Evolutionary conservation across 768 basidiomycete species (phyloP).

Genomic region (Termitomyces sp.): DNA sequence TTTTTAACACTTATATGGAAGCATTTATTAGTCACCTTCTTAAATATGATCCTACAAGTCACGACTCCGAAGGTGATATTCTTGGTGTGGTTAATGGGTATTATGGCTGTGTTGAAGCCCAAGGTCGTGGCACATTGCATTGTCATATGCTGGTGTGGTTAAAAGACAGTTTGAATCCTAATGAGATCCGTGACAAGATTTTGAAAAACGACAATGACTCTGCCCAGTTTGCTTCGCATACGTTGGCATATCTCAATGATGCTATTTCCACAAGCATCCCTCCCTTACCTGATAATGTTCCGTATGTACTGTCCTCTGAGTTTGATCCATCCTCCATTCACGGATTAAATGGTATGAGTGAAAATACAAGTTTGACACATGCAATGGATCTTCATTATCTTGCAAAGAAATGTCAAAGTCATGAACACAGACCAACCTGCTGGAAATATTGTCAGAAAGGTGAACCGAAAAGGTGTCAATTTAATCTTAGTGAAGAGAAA

Average conservation of each 20-base stretch:
- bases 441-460: not conserved
- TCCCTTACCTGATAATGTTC: no score
- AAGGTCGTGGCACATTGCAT: slow-evolving; percentile 34
- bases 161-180: slow-evolving; percentile 29
- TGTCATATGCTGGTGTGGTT: slow-evolving; percentile 34
- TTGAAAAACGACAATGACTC: no score
- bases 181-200: no score
- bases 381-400: not conserved
- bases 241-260: slow-evolving; percentile 25
- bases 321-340: slow-evolving; percentile 19
- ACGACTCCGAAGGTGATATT: not conserved
- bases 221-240: no score
- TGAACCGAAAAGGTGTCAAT: no score
- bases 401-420: not conserved
- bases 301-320: no score
- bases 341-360: not conserved
- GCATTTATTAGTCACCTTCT: slow-evolving; percentile 31
- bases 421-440: not conserved
- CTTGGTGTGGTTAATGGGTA: not conserved
- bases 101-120: slow-evolving; percentile 2
- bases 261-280: slow-evolving; percentile 17
- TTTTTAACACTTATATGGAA: slow-evolving; percentile 5
- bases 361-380: not conserved
- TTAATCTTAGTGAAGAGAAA: no score
- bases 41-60: slow-evolving; percentile 12